A percentile compares a stretch with the other conserved stretches of the same genome.
Conservation (phyloP, 768 basidiomycete species). For the Paxillus rubicundulus region DNA sequence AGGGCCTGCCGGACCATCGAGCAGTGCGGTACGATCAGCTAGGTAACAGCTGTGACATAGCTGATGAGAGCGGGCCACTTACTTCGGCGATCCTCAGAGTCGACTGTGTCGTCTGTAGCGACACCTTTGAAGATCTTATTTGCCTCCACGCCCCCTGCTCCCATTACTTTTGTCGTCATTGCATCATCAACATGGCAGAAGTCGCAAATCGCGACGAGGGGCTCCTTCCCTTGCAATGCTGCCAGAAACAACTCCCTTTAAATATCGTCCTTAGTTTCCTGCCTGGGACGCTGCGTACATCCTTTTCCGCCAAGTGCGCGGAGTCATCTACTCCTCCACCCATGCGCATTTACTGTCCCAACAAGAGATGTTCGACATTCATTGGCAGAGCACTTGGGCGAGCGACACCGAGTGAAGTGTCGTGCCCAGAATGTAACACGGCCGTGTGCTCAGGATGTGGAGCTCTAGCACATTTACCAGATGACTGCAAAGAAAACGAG, state of each 20-base stretch:
- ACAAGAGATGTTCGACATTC: constrained; percentile 49
- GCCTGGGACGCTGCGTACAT: constrained; percentile 20
- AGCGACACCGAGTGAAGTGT: constrained; percentile 14
- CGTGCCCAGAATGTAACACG: constrained; percentile 41
- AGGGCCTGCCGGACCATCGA: neutral
- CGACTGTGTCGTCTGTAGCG: constrained; percentile 42
- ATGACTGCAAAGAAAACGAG: constrained; percentile 42
- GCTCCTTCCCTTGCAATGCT: constrained; percentile 52
- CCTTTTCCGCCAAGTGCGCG: constrained; percentile 41
- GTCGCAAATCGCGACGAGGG: constrained; percentile 47
- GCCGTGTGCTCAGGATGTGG: constrained; percentile 51
- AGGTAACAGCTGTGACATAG: neutral
- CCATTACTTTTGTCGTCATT: constrained; percentile 48
- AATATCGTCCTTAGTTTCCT: constrained; percentile 33
- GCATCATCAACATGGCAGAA: constrained; percentile 41
- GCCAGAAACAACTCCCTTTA: constrained; percentile 37
- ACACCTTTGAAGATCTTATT: constrained; percentile 18
- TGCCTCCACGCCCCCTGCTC: constrained; percentile 41
- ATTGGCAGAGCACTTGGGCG: constrained; percentile 40
- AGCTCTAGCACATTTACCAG: constrained; percentile 37
- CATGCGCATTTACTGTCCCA: constrained; percentile 50
- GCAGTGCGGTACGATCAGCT: neutral
- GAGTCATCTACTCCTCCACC: constrained; percentile 46
- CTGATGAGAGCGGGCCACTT: neutral
- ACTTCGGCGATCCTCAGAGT: constrained; percentile 6